Evolutionary conservation across 495 filamentous ascomycete genomes (phyloP), one percentile per base, ranked within the genome.

Genomic region (Glarea lozoyensis): DNA sequence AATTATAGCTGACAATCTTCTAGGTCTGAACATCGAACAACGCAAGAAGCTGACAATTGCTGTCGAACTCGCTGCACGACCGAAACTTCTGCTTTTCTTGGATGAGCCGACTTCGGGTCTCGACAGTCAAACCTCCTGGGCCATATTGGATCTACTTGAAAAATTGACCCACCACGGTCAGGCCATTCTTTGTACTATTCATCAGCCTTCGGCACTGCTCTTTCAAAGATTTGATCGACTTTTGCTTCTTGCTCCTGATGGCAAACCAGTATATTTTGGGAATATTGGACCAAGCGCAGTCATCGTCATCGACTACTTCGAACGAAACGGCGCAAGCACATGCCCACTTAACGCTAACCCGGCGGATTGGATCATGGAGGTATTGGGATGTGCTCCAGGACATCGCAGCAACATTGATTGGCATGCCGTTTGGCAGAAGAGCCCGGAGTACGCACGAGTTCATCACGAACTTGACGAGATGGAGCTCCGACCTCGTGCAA

Each of bases 341-440:
- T 93, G 86, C 58, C 82, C 83, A 2, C 43, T 50, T 1, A 79
- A 81, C 5, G 81, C 84, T 18, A 94, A 83, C 63, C 87, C 87
- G 19, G 88, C 88, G 12, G 89, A 96, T 62, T 95, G 86, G 84
- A 94, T 95, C 83, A 69, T 95, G 30, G 86, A 94, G 56, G 85
- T 87, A 34, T 93, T 56, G 54, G 90, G 89, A 46, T 86, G 86
- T 20, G 88, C 89, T 2, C 88, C 89, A n/a, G 87, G 86, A 18
- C 79, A 76, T 17, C 58, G 69, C 42, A 79, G 76, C 16, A 73
- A 84, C 24, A 75, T 83, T 42, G 86, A 97, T 58, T 97, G 90
- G 90, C 73, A 77, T 54, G 59, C 81, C 39, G 82, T 86, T 31
- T 92, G 86, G 86, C 20, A 87, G 86, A 1, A 86, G 86, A n/a